Base-by-base conservation (phyloP, 331 rosid genomes). In the Saraca asoca region DNA sequence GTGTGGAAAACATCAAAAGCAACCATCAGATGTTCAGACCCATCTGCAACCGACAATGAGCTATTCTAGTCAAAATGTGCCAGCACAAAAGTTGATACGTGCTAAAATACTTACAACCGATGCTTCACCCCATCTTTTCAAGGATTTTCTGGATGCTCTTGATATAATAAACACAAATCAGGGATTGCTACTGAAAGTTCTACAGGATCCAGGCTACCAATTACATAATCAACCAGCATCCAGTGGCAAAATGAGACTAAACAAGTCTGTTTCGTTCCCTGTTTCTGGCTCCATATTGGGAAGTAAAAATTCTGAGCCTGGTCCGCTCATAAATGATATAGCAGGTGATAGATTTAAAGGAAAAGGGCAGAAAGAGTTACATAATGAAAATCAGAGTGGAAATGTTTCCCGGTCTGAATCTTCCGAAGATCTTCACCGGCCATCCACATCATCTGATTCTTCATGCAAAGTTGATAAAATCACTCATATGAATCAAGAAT, bases 141-240 rank as follows among this genome's bases (percentile, higher is more conserved):
- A 79, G 80, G 94, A 91, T 53, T 79, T 82, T 55, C 78, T 80
- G 71, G 87, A 89, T 75, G 88, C 91, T 43, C 37, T 84, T 29
- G 88, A 84, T 44, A 61, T 82, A 7, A 86, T 80, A 58, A 84
- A 80, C 60, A 62, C 79, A 70, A 82, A 84, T 77, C 80, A 78
- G 64, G 85, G 80, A 43, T 80, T 78, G 7, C 67, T 86, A 2
- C 37, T 86, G 2, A 81, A 72, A 43, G 61, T 82, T 51, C 64
- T 88, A 11, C 81, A 85, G 18, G 86, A 85, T 60, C 86, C 86
- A 3, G 74, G 82, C 12, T 80, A 53, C 15, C 62, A 71, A 16
- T 58, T 52, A 62, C 69, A 62, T 0, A 42, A 31, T 38, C 80
- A 80, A 15, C 76, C 54, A 6, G 79, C 84, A 33, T 16, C 18